A percentile compares a stretch with the other conserved stretches of the same genome.
These are phyloP conservation scores for Coemansia sp. DNA, from an alignment of 192 early-diverging fungal genomes.

Conservation along the genomic window DNA sequence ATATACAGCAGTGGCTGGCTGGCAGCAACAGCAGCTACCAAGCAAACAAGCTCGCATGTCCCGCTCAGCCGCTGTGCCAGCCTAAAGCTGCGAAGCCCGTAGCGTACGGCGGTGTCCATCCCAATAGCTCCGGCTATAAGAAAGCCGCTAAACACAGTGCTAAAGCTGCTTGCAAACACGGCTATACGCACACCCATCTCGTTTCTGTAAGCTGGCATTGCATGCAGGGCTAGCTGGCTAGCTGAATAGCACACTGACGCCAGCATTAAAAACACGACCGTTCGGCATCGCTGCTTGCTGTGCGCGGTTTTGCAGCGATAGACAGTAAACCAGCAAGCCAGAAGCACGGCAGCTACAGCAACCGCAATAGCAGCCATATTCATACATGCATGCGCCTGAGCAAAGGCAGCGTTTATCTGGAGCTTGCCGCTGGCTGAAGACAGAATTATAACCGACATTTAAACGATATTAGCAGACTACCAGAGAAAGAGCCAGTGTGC, in stretches of 20 bases:
- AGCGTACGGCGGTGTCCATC: conserved; percentile 29
- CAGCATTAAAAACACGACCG: conserved; percentile 11
- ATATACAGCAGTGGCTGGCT: conserved; percentile 31
- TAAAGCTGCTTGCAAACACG: conserved; percentile 10
- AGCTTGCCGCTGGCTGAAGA: no score
- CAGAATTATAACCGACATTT: no score
- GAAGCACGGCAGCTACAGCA: conserved; percentile 9
- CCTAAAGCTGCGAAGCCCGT: conserved; percentile 36
- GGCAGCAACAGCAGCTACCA: conserved; percentile 13
- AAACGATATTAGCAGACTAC: no score
- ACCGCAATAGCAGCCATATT: conserved; percentile 8
- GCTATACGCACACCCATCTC: not conserved
- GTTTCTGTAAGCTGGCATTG: not conserved
- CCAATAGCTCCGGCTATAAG: conserved; percentile 24
- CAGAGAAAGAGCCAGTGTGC: no score
- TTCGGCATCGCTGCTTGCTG: conserved; percentile 28
- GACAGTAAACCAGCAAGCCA: conserved; percentile 14
- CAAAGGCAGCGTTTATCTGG: no score
- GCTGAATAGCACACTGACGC: conserved; percentile 17
- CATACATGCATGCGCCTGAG: not conserved
- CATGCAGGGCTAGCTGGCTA: conserved; percentile 19
- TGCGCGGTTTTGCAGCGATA: conserved; percentile 8
- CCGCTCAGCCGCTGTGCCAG: conserved; percentile 19
- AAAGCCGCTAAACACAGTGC: conserved; percentile 15
- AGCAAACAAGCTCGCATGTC: conserved; percentile 19